Base-by-base conservation (phyloP, 2,329 filamentous ascomycete genomes). In the Lizonia empirigonia region DNA sequence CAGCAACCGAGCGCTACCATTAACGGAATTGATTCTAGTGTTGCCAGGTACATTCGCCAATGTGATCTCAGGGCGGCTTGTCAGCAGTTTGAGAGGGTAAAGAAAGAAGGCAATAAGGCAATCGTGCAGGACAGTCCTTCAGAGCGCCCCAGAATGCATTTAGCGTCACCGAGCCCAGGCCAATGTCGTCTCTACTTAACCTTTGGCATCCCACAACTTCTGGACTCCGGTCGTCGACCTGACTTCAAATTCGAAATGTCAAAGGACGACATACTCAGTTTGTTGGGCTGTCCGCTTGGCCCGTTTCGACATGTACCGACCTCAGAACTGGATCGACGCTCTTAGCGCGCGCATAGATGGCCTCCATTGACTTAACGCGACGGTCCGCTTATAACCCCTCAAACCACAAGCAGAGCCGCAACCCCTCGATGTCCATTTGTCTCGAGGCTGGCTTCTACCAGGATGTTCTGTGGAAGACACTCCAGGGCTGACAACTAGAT, bases 371-470 rank as follows among this genome's bases (percentile, higher is more conserved):
- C 40, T 40, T 12, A 26, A 42, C 38, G 50, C 49, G 55, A 44
- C 44, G 50, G 32, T 50, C 41, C 50, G 39, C 58, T 58, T 61
- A 56, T 59, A 53, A 59, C 41, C 53, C 58, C 53, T 51, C 42
- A 50, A 44, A 37, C 35, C 36, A 24, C 20, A 12, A 52, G 55
- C 59, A 65, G 61, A 64, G 61, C 61, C 59, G 58, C 63, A 59
- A 56, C 29, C 16, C 27, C n/a, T 9, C 20, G 26, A 32, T 18
- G 32, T n/a, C 27, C 22, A 5, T 12, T 34, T 23, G 15, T 44
- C 16, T 37, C n/a, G 23, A 20, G 22, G n/a, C 15, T 30, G 29
- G 13, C 29, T 33, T 18, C 9, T 34, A 23, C 10, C 23, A 29
- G 40, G 23, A 35, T 29, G 22, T 44, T 19, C 22, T 26, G 16